Evolutionary conservation across 176 grass and related monocot species (phyloP), one percentile per base, ranked within the genome.

Genomic region (Dactylis glomerata): DNA sequence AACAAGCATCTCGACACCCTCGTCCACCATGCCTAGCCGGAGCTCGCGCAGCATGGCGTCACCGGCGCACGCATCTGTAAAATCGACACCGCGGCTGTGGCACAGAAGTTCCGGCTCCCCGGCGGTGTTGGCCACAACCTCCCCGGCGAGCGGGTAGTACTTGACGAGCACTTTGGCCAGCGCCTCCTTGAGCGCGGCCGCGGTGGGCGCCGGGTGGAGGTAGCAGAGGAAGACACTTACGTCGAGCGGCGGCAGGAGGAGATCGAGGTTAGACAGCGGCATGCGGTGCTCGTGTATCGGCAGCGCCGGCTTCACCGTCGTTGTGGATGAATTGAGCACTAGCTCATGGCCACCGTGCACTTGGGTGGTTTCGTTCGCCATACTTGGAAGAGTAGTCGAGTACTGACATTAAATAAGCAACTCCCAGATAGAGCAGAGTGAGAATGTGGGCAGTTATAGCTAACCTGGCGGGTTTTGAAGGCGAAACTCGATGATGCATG

Each of bases 201-300:
- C n/a, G n/a, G n/a, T n/a, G n/a, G n/a, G n/a, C n/a, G n/a, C n/a
- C 51, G 80, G 83, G 8, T 80, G 75, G 46, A 22, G 32, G 75
- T 91, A 97, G 85, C 94, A 97, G 68, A 93, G 59, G 89, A 97
- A 92, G 76, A 97, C 75, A 59, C 94, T 74, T 13, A 97, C 87
- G 8, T 89, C 84, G 19, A 97, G 68, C 54, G 84, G 73, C 46
- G 94, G 94, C 31, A 93, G 73, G 72, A 93, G 81, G 30, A 97
- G 91, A 82, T 97, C 91, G 2, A 93, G 87, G 82, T 93, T 93
- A 10, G 94, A 93, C 55, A 93, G 87, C 34, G 91, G 61, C 50
- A 89, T 63, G 3, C 17, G 74, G 79, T 92, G 89, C 33, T 84
- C 79, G 52, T 87, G 89, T 62, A 88, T 26, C 31, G 80, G 89